These are phyloP conservation scores for Xylariaceae sp. DNA, from an alignment of 2,329 filamentous ascomycete species.

Conservation along the genomic window DNA sequence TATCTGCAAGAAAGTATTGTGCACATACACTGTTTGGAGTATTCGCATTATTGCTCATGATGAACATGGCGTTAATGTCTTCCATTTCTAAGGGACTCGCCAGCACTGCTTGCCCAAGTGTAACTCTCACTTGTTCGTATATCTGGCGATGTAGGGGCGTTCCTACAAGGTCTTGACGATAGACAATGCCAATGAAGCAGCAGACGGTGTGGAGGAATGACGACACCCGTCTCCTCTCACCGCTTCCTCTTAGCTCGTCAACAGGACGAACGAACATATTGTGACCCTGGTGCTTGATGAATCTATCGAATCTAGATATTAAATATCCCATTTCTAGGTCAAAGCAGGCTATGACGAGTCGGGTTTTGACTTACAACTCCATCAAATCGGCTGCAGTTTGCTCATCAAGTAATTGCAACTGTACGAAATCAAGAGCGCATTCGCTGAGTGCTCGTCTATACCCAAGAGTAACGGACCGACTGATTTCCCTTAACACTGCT, in stretches of 20 bases:
- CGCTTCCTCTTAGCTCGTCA: constrained; percentile 32
- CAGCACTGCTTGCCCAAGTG: constrained; percentile 38
- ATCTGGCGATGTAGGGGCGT: constrained; percentile 34
- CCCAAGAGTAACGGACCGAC: constrained; percentile 28
- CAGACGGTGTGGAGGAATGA: constrained; percentile 41
- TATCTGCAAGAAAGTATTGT: background rate
- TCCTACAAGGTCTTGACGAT: constrained; percentile 30
- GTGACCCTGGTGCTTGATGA: constrained; percentile 30
- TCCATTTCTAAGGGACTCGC: constrained; percentile 40
- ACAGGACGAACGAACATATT: constrained; percentile 26
- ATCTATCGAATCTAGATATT: constrained; percentile 15
- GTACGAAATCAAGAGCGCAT: constrained; percentile 29
- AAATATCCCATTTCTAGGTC: no score
- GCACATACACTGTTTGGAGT: constrained; percentile 27
- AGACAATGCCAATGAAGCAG: constrained; percentile 39
- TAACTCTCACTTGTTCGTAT: constrained; percentile 39
- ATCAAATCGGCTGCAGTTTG: constrained; percentile 30
- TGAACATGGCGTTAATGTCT: constrained; percentile 40
- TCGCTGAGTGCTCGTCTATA: constrained; percentile 28
- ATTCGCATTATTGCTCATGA: constrained; percentile 37
- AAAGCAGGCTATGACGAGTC: background rate
- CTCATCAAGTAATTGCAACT: constrained; percentile 31
- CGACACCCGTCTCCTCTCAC: constrained; percentile 32
- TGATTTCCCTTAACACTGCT: constrained; percentile 32
- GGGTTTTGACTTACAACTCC: constrained; percentile 25